These are phyloP conservation scores for Annona cherimola DNA, from an alignment of 164 flowering plant genomes.

Conservation along the genomic window DNA sequence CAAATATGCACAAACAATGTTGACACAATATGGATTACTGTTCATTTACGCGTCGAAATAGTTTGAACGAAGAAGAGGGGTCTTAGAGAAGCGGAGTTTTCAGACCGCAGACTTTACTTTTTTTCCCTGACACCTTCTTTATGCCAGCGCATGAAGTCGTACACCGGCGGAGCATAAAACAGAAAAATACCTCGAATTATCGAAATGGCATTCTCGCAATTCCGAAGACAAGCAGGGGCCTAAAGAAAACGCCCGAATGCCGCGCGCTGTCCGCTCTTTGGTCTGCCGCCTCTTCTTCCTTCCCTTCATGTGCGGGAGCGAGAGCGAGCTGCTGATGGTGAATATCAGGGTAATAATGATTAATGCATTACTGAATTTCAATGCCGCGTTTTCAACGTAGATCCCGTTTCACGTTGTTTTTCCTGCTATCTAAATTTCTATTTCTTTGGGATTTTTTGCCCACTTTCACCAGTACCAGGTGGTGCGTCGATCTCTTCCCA, in stretches of 20 bases:
- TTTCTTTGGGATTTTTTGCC: background rate
- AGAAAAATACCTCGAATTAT: background rate
- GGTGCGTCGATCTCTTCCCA: conserved; percentile 25
- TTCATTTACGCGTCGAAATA: too few relatives aligned
- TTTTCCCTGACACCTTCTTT: background rate
- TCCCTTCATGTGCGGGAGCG: background rate
- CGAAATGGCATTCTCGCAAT: background rate
- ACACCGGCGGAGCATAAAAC: background rate
- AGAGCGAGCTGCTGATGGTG: background rate
- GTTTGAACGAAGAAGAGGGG: too few relatives aligned
- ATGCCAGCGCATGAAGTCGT: background rate
- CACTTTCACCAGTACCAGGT: conserved; percentile 31
- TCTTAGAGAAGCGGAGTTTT: too few relatives aligned
- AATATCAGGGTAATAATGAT: background rate
- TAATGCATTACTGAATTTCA: background rate
- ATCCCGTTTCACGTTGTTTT: background rate
- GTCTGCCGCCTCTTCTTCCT: background rate
- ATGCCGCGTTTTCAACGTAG: background rate
- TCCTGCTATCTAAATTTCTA: too few relatives aligned
- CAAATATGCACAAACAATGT: too few relatives aligned
- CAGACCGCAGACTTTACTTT: too few relatives aligned
- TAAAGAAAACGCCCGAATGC: background rate
- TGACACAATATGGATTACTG: too few relatives aligned
- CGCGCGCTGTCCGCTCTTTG: too few relatives aligned
- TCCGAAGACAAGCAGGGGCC: background rate